Percentiles rank a stretch among this genome's conserved stretches.
Conservation (phyloP, 345 rosid species). For the Salix exigua region DNA sequence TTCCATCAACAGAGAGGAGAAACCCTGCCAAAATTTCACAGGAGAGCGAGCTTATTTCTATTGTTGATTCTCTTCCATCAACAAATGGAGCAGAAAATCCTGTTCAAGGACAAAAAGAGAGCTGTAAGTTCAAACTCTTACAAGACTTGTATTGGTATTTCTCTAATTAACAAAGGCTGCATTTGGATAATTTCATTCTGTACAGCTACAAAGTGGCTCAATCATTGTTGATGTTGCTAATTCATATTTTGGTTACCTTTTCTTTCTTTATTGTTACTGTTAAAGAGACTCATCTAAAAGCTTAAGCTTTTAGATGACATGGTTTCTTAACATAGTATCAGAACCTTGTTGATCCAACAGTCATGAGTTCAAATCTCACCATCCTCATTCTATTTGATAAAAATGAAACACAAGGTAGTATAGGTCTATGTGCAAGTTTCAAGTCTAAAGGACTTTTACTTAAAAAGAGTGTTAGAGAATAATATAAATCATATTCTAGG, state of each 20-base stretch:
- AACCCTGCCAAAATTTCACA: not conserved
- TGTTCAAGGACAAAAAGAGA: slow-evolving; percentile 38
- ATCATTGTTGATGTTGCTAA: not conserved
- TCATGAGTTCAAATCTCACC: too few species aligned
- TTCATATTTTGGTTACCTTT: not conserved
- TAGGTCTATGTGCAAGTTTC: too few species aligned
- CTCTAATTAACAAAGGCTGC: not conserved
- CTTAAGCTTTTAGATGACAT: too few species aligned
- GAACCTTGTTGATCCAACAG: too few species aligned
- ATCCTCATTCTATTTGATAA: too few species aligned
- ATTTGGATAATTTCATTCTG: not conserved
- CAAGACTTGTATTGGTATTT: not conserved
- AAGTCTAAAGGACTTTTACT: too few species aligned
- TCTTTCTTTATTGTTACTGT: not conserved
- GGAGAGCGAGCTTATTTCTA: not conserved
- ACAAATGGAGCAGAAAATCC: slow-evolving; percentile 15
- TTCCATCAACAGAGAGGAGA: not conserved
- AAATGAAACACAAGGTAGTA: too few species aligned
- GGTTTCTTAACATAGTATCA: too few species aligned
- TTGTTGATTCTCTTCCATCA: slow-evolving; percentile 25
- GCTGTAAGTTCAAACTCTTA: slow-evolving; percentile 37
- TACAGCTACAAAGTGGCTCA: not conserved
- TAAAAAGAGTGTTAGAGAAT: too few species aligned
- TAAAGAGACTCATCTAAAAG: too few species aligned
- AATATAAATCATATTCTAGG: too few species aligned